Evolutionary conservation across 305 asterid genomes (phyloP), one percentile per base, ranked within the genome.

Genomic region (Plantago lanceolata): DNA sequence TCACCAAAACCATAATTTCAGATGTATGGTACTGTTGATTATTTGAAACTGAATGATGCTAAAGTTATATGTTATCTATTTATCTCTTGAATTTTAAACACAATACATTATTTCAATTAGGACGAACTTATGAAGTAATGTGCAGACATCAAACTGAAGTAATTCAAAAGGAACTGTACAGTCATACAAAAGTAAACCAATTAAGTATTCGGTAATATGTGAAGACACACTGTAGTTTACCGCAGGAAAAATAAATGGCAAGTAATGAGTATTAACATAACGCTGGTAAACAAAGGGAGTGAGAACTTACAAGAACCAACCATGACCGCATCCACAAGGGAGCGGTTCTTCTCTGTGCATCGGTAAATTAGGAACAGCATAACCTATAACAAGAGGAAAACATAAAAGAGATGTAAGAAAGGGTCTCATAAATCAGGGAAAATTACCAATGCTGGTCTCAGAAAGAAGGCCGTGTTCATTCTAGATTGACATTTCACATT

Each of bases 301-400:
- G 66, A 67, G 59, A 68, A 85, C 97, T 80, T 79, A 90, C 96
- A 90, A 78, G 68, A 78, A 73, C 97, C 97, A 90, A 45, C 97
- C 97, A 65, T 84, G 74, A 61, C 97, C 97, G 52, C 96, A 96
- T 75, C 96, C 88, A 71, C 95, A 90, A 60, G 97, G 96, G 70
- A 90, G 95, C 57, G 89, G 74, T 21, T 73, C 80, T 79, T 82
- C 84, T 53, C 86, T 71, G 54, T 50, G 60, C 57, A 72, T 83
- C 48, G 86, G 75, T 51, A 78, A 82, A 64, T 78, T 84, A 57
- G 67, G 66, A 76, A 85, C 79, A 73, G 81, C 82, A 82, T 87
- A 82, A 74, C 90, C 97, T 90, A 70, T 16, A 68, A 48, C 31
- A 69, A 13, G 49, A 66, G 56, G 53, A 67, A 62, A 54, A 48